Evolutionary conservation across 345 rosid genomes (phyloP), one percentile per base, ranked within the genome.

Genomic region (Gynandropsis gynandra): DNA sequence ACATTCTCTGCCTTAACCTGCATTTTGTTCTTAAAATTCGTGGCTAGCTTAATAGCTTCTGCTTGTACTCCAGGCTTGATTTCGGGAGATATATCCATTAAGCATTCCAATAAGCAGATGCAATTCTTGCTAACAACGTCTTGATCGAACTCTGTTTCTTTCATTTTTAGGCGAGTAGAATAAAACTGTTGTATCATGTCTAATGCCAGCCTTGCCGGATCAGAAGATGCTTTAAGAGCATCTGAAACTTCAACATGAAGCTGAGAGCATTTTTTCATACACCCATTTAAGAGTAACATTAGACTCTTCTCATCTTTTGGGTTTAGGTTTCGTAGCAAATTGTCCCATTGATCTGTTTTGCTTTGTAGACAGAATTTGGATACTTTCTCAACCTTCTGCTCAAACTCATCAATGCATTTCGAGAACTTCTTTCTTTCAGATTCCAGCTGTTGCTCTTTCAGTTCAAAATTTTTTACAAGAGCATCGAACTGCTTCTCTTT

Each of bases 141-240:
- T 41, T 46, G 60, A 40, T 75, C 70, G 35, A 59, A 69, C 58
- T 62, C 61, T 46, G 38, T 11, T 41, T 19, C 53, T 19, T 59
- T 63, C 4, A 56, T 63, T 50, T 41, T 71, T 56, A 64, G 58
- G 47, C 61, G 68, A 35, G 54, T 41, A 16, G 77, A 71, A 57
- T 55, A 64, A 54, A 76, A 75, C 38, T 72, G 75, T 54, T 71
- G 42, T 55, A 83, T 56, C 35, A 82, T 76, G 70, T 73, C 81
- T 40, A 83, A 52, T 50, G 78, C 85, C 54, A 83, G 75, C 66
- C 69, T 74, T 15, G 78, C 78, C 27, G 93, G 93, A 41, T 80
- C 69, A 2, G 67, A 21, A 24, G 75, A n/a, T n/a, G 42, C 29
- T 16, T 60, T 43, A 10, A 78, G 50, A 10, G 72, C 49, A 21